These are phyloP conservation scores for Alternaria gansuensis DNA, from an alignment of 2,329 filamentous ascomycete genomes.

Conservation along the genomic window DNA sequence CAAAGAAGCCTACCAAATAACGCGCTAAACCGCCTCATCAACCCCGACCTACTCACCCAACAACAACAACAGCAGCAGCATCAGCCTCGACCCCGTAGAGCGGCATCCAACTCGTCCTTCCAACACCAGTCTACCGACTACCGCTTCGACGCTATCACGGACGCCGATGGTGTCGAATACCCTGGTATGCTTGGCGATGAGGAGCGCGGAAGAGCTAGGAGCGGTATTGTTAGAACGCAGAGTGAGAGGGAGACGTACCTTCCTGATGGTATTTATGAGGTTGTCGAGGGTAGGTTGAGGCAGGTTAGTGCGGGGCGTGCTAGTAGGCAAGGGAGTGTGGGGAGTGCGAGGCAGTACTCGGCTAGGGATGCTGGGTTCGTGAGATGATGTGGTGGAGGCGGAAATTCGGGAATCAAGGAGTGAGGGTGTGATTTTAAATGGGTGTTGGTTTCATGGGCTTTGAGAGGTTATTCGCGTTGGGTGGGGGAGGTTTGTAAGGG, in stretches of 20 bases:
- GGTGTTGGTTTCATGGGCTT: not conserved
- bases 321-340: not conserved
- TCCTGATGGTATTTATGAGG: slow-evolving; percentile 18
- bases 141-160: not conserved
- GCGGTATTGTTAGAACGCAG: not conserved
- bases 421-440: not conserved
- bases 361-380: slow-evolving; percentile 15
- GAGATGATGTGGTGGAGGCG: not conserved
- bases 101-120: not conserved
- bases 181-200: slow-evolving; percentile 6
- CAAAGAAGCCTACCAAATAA: not conserved
- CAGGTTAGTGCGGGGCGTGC: slow-evolving; percentile 7
- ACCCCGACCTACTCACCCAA: not conserved
- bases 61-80: not conserved
- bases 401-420: too few species aligned
- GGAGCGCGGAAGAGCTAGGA: not conserved
- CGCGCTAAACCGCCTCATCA: slow-evolving; percentile 8
- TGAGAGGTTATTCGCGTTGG: too few species aligned
- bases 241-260: slow-evolving; percentile 14
- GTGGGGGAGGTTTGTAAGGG: too few species aligned
- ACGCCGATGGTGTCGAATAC: not conserved
- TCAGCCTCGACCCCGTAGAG: not conserved
- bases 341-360: not conserved
- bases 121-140: not conserved
- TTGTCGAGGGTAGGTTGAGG: slow-evolving; percentile 17